phyloP scores from a whole-genome alignment of 228 moss, liverwort and hornwort species.

The Sphagnum fallax region DNA sequence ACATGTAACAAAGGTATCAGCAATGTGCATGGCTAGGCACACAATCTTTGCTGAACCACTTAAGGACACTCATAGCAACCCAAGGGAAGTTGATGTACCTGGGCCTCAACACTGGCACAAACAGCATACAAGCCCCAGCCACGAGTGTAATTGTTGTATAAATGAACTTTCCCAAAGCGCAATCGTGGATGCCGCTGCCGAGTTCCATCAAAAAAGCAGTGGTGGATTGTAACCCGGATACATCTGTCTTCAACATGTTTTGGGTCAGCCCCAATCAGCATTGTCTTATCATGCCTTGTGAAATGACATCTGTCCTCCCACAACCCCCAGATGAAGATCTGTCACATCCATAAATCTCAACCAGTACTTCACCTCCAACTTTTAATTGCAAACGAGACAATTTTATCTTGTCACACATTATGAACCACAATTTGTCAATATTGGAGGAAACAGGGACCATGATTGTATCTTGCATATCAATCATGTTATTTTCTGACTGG shows the following conservation, averaged over 20 bases:
- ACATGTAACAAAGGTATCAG: too few relatives aligned
- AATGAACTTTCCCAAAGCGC: conserved; percentile 94
- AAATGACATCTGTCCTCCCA: conserved; percentile 67
- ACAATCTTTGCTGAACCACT: too few relatives aligned
- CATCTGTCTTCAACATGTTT: conserved; percentile 74
- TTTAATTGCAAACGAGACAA: too few relatives aligned
- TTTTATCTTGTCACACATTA: too few relatives aligned
- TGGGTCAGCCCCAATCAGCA: conserved; percentile 95
- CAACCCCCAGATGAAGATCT: neutral
- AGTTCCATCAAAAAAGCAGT: conserved; percentile 89
- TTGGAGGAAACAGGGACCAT: too few relatives aligned
- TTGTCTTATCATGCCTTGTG: conserved; percentile 80
- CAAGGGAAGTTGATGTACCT: conserved; percentile 28
- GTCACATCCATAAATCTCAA: neutral
- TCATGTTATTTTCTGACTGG: too few relatives aligned
- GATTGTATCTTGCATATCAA: too few relatives aligned
- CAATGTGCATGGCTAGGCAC: too few relatives aligned
- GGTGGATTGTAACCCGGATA: conserved; percentile 93
- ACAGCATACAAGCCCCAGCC: conserved; percentile 91
- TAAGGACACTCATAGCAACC: too few relatives aligned
- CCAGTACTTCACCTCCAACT: too few relatives aligned
- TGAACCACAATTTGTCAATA: too few relatives aligned
- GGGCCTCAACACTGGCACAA: conserved; percentile 97
- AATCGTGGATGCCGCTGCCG: conserved; percentile 89
- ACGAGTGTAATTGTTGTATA: conserved; percentile 96